A percentile compares a stretch with the other conserved stretches of the same genome.
These are phyloP conservation scores for Apiosordaria backusii DNA, from an alignment of 495 filamentous ascomycete genomes.

Conservation along the genomic window DNA sequence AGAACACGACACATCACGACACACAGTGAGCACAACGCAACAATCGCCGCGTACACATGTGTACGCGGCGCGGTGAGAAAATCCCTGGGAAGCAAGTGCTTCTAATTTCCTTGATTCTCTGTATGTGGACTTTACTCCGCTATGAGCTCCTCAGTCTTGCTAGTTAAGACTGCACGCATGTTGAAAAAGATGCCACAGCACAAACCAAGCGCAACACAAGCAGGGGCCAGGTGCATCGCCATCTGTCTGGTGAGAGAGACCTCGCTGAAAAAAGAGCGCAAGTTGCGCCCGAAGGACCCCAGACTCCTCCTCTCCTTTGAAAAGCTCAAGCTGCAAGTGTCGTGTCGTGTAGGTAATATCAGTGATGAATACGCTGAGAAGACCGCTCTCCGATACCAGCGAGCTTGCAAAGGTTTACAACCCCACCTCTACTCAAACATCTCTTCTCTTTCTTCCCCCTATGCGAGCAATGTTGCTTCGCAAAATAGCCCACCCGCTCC, in stretches of 20 bases:
- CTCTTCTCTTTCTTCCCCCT: not conserved
- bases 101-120: conserved; percentile 3
- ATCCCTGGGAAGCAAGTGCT: conserved; percentile 11
- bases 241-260: not conserved
- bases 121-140: not conserved
- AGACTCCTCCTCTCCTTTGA: not conserved
- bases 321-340: not conserved
- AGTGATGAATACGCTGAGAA: not conserved
- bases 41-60: not conserved
- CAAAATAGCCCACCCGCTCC: not conserved
- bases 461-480: not conserved
- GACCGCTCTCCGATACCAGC: not conserved
- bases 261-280: not conserved
- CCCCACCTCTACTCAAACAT: conserved; percentile 2
- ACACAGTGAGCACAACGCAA: not conserved
- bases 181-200: not conserved
- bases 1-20: not conserved
- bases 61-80: not conserved
- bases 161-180: not conserved
- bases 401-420: conserved; percentile 1
- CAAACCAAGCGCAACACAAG: too few species aligned
- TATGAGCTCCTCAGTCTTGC: not conserved
- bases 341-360: not conserved
- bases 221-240: too few species aligned
- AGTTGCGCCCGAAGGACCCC: not conserved